Conservation (phyloP, 2,329 filamentous ascomycete species). For the Verticillium nonalfalfae region DNA sequence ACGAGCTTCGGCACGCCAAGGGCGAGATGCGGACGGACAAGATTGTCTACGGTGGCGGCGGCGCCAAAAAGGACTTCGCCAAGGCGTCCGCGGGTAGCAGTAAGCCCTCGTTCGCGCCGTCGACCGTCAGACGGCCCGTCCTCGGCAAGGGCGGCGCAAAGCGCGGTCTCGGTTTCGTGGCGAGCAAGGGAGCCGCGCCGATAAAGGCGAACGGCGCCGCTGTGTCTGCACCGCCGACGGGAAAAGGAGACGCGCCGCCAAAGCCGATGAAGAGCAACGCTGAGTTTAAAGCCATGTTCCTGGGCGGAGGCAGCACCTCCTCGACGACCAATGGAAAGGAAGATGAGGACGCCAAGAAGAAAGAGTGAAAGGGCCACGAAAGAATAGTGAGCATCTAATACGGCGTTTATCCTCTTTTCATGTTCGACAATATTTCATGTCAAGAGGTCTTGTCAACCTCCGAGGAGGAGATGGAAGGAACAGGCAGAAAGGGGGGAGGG, state of each 20-base stretch:
- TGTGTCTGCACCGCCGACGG: slow-evolving; percentile 1
- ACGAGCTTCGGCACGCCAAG: slow-evolving; percentile 48
- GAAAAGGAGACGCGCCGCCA: slow-evolving; percentile 12
- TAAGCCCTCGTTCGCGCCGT: slow-evolving; percentile 33
- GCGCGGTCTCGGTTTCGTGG: slow-evolving; percentile 35
- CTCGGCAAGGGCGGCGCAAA: slow-evolving; percentile 33
- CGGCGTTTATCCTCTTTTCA: background rate
- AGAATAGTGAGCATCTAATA: background rate
- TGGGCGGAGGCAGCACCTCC: slow-evolving; percentile 14
- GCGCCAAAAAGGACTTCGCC: slow-evolving; percentile 14
- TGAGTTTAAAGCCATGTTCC: slow-evolving; percentile 50
- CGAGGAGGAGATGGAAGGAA: background rate
- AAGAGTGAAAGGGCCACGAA: background rate
- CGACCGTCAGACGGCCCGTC: slow-evolving; percentile 32
- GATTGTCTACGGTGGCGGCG: slow-evolving; percentile 29
- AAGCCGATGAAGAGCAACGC: slow-evolving; percentile 44
- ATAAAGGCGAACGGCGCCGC: slow-evolving; percentile 18
- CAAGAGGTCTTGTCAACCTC: background rate
- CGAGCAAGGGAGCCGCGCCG: slow-evolving; percentile 15
- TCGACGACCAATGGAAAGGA: background rate
- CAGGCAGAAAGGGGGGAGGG: too few relatives aligned
- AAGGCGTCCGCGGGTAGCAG: slow-evolving; percentile 22
- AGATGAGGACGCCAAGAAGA: slow-evolving; percentile 7
- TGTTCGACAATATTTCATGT: background rate
- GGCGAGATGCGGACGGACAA: slow-evolving; percentile 35